These are phyloP conservation scores for Fusarium coicis DNA, from an alignment of 2,329 filamentous ascomycete species.

Conservation along the genomic window DNA sequence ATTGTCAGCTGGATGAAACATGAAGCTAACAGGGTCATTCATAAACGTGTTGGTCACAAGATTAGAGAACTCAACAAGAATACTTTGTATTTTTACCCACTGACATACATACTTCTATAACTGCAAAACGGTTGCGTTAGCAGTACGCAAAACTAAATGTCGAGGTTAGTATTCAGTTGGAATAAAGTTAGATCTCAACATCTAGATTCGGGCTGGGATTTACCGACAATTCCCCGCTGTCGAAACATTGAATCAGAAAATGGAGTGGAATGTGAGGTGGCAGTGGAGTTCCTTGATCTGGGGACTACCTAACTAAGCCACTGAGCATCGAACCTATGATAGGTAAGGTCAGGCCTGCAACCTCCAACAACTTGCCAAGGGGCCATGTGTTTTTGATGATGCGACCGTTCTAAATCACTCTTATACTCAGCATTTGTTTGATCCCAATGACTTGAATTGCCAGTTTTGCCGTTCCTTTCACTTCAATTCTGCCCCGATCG, in stretches of 20 bases:
- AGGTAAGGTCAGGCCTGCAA: conserved; percentile 26
- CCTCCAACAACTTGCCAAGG: conserved; percentile 42
- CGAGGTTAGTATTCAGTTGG: background rate
- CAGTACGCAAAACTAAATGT: background rate
- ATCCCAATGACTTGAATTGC: conserved; percentile 42
- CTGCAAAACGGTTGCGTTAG: background rate
- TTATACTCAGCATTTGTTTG: conserved; percentile 36
- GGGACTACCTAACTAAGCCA: conserved; percentile 44
- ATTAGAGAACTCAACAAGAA: background rate
- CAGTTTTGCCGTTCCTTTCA: conserved; percentile 34
- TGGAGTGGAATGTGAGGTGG: conserved; percentile 29
- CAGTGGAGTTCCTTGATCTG: conserved; percentile 27
- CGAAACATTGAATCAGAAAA: conserved; percentile 33
- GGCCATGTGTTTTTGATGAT: conserved; percentile 45
- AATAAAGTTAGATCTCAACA: background rate
- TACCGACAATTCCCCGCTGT: conserved; percentile 41
- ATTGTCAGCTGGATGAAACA: conserved; percentile 21
- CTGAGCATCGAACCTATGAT: conserved; percentile 37
- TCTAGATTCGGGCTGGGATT: conserved; percentile 13
- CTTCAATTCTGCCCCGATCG: conserved; percentile 23
- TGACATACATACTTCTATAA: background rate
- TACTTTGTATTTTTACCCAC: background rate
- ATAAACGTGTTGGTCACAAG: conserved; percentile 15
- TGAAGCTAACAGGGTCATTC: background rate
- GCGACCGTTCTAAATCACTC: conserved; percentile 39